Conservation (phyloP, 345 rosid species). For the Cochlearia excelsa region DNA sequence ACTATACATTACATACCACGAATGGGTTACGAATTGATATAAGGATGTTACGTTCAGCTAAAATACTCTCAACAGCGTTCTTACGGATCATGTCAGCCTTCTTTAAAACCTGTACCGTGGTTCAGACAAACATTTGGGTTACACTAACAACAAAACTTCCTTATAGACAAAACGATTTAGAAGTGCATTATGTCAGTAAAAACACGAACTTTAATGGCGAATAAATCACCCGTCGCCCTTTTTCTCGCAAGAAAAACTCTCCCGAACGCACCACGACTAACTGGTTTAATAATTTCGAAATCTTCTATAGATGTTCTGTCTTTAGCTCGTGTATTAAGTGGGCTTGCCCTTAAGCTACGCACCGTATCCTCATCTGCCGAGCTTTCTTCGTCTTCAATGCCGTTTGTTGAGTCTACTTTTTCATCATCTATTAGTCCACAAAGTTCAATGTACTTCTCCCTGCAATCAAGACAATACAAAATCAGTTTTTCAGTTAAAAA, state of each 20-base stretch:
- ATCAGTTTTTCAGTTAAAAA: no score
- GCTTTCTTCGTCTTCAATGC: conserved; percentile 74
- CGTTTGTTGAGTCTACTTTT: conserved; percentile 56
- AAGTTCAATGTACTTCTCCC: conserved; percentile 84
- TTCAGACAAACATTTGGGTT: conserved; percentile 10
- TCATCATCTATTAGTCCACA: conserved; percentile 85
- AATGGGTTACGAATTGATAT: conserved; percentile 94
- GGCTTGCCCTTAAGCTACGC: conserved; percentile 82
- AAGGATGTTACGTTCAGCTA: conserved; percentile 91
- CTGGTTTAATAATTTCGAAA: conserved; percentile 96
- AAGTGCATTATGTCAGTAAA: conserved; percentile 4
- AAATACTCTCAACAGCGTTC: conserved; percentile 95
- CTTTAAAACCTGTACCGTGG: conserved; percentile 66
- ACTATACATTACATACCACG: conserved; percentile 63
- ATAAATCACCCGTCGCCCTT: conserved; percentile 89
- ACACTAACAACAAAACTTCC: conserved; percentile 15
- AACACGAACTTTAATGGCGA: conserved; percentile 81
- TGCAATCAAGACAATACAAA: conserved; percentile 28
- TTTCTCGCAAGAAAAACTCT: conserved; percentile 88
- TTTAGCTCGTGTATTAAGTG: conserved; percentile 69
- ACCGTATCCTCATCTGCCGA: conserved; percentile 71
- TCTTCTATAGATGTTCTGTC: conserved; percentile 96
- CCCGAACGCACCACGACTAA: conserved; percentile 96
- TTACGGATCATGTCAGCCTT: conserved; percentile 96
- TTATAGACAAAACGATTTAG: conserved; percentile 14